Base-by-base conservation (phyloP, 2,329 filamentous ascomycete species). In the Neopestalotiopsis clavispora region DNA sequence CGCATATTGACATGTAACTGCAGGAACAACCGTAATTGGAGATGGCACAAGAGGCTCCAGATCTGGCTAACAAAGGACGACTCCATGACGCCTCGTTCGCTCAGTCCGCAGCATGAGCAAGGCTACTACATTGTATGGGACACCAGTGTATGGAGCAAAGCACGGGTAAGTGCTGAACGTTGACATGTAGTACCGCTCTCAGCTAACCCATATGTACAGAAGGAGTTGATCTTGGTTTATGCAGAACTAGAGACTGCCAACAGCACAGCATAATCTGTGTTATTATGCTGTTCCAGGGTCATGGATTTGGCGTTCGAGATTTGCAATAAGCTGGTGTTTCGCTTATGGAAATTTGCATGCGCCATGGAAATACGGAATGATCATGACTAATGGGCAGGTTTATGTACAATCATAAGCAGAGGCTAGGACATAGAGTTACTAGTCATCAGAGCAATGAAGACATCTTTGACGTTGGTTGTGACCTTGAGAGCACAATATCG, bases 1-100 rank as follows among this genome's bases (percentile, higher is more conserved):
- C 13, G 32, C 23, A 28, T n/a, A 28, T 13, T 59, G 30, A 30
- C 64, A 63, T 76, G 6, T 62, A 75, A 68, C 23, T 13, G 9
- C 68, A 91, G 89, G 58, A 87, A 89, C 73, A 86, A 85, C 69
- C 85, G 90, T 23, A 90, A 90, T 77, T 92, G 90, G 90, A 83
- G 90, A 70, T 92, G 89, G 86, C 89, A 92, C 77, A 91, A 91
- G 81, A 90, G 90, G 77, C 79, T 89, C 30, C 87, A 89, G 72
- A 78, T 91, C 30, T 92, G 90, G 90, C 79, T 92, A 64, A 91
- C 90, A 4, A 91, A 91, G 78, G 90, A 91, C 74, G 89, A 91
- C 68, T 81, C 88, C 72, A 89, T 91, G 87, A 85, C 87, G 59
- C 89, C 89, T 38, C 87, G 89, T 69, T 83, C 86, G 17, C 77